A percentile compares a stretch with the other conserved stretches of the same genome.
Conservation (phyloP, 805 yeast species). For the Schizosaccharomyces octosporus region DNA sequence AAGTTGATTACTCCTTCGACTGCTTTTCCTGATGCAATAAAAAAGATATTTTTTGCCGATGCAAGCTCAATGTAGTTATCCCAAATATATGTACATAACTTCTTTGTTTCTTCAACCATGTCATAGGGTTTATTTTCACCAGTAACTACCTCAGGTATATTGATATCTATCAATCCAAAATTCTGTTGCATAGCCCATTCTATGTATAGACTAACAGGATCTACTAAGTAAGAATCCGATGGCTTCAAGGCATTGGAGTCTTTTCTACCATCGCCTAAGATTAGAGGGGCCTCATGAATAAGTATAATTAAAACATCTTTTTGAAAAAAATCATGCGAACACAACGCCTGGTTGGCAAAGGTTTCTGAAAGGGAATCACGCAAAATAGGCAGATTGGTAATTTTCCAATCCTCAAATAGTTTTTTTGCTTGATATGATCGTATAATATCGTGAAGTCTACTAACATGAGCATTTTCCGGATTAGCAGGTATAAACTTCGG, state of each 20-base stretch:
- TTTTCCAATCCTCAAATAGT: constrained; percentile 27
- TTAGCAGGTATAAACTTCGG: constrained; percentile 29
- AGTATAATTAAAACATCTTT: constrained; percentile 40
- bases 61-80: constrained; percentile 70
- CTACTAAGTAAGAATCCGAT: constrained; percentile 46
- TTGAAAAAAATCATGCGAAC: constrained; percentile 38
- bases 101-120: constrained; percentile 29
- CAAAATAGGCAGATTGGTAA: constrained; percentile 43
- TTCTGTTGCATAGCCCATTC: constrained; percentile 38
- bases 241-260: constrained; percentile 55
- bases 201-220: constrained; percentile 44
- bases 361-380: constrained; percentile 22
- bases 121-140: constrained; percentile 18
- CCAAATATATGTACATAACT: constrained; percentile 58
- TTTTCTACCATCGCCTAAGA: constrained; percentile 74
- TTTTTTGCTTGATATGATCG: constrained; percentile 39
- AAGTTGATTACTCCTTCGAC: constrained; percentile 69
- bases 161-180: constrained; percentile 64
- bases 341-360: constrained; percentile 37
- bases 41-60: constrained; percentile 40
- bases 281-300: constrained; percentile 76
- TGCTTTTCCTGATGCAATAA: constrained; percentile 77
- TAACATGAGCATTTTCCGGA: constrained; percentile 7
- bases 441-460: constrained; percentile 39
- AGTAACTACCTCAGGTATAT: constrained; percentile 39